Evolutionary conservation across 495 filamentous ascomycete genomes (phyloP).

Genomic region (Hypoxylon cercidicola): DNA sequence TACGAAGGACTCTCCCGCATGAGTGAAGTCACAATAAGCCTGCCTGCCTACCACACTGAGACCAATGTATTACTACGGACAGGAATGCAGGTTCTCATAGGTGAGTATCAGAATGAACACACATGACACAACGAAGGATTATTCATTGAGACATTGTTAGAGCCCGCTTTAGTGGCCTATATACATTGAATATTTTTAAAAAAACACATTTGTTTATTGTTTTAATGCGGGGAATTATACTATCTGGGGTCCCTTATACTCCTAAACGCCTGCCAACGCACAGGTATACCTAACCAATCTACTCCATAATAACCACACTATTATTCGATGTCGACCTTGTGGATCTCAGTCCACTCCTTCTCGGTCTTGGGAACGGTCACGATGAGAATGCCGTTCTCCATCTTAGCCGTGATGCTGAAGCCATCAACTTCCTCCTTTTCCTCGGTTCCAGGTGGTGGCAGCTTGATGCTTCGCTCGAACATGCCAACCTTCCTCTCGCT

Average conservation of each 20-base stretch:
- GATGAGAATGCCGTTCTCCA: constrained; percentile 68
- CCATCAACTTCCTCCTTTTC: constrained; percentile 71
- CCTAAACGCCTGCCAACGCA: constrained; percentile 25
- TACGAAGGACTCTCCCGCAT: constrained; percentile 16
- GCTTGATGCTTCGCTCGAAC: constrained; percentile 74
- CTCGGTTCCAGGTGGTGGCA: constrained; percentile 56
- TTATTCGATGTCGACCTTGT: constrained; percentile 69
- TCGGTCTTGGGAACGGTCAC: constrained; percentile 76
- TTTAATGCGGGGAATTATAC: constrained; percentile 10
- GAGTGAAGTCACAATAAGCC: constrained; percentile 3
- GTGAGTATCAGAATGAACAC: constrained; percentile 29
- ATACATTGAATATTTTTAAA: constrained; percentile 6
- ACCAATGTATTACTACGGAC: neutral
- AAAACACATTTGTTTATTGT: constrained; percentile 13
- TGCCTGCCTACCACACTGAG: neutral
- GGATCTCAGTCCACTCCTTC: constrained; percentile 67
- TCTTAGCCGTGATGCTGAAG: constrained; percentile 73
- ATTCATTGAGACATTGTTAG: constrained; percentile 19
- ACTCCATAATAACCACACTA: neutral
- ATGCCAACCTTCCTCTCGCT: constrained; percentile 76
- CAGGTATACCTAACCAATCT: neutral
- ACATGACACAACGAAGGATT: constrained; percentile 6
- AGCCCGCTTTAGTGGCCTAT: neutral
- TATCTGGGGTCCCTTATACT: constrained; percentile 12
- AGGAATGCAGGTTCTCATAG: constrained; percentile 29